A percentile compares a stretch with the other conserved stretches of the same genome.
Evolutionary conservation across 1,139 yeast species (phyloP).

Genomic region (Candida neerlandica): DNA sequence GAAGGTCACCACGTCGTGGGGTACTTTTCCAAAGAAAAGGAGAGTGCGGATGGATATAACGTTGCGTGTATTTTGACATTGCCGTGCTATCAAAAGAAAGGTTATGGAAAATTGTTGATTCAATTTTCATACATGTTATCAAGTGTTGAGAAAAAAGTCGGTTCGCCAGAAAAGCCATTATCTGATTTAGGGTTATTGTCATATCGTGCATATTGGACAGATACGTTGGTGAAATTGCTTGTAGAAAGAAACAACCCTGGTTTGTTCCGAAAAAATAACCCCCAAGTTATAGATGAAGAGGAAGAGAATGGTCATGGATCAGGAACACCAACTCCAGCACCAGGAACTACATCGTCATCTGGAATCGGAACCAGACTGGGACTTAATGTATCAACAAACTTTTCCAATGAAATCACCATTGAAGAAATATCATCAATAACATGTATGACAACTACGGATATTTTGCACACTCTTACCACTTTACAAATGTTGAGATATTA

Average conservation of each 20-base stretch:
- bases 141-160: conserved; percentile 82
- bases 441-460: conserved; percentile 96
- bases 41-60: conserved; percentile 92
- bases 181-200: conserved; percentile 92
- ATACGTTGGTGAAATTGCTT: conserved; percentile 72
- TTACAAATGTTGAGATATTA: conserved; percentile 87
- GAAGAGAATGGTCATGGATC: conserved; percentile 33
- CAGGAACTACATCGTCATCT: conserved; percentile 12
- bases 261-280: conserved; percentile 43
- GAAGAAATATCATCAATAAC: conserved; percentile 88
- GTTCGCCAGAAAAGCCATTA: conserved; percentile 96
- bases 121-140: conserved; percentile 93
- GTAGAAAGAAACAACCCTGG: conserved; percentile 59
- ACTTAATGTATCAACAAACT: conserved; percentile 4
- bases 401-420: conserved; percentile 71
- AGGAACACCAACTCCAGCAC: conserved; percentile 23
- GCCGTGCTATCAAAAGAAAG: conserved; percentile 95
- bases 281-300: conserved; percentile 19
- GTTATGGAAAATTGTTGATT: conserved; percentile 87
- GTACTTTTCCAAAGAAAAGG: conserved; percentile 94
- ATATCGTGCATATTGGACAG: conserved; percentile 97
- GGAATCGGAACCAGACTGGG: conserved; percentile 16
- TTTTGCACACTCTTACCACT: conserved; percentile 89
- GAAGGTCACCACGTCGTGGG: conserved; percentile 96
- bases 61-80: conserved; percentile 95